Percentiles rank a stretch among this genome's conserved stretches.
These are phyloP conservation scores for Amborella trichopoda DNA, from an alignment of 164 flowering plant genomes.

Conservation along the genomic window DNA sequence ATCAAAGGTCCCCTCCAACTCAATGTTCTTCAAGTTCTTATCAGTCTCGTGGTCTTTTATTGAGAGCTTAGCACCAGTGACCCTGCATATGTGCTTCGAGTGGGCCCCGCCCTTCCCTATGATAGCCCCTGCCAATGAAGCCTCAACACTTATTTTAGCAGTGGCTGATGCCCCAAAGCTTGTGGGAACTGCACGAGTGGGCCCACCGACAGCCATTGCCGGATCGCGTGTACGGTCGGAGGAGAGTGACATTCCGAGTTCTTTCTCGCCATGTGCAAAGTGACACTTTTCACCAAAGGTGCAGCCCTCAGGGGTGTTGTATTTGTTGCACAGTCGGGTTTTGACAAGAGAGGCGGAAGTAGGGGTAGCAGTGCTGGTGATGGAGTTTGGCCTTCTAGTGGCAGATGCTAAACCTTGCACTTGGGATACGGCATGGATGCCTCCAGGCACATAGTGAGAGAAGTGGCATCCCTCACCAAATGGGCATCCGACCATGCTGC, in stretches of 20 bases:
- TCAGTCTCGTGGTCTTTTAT: conserved; percentile 59
- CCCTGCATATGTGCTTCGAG: conserved; percentile 62
- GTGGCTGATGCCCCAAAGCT: conserved; percentile 70
- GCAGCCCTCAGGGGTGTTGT: conserved; percentile 56
- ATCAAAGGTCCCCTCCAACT: conserved; percentile 71
- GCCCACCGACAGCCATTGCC: conserved; percentile 26
- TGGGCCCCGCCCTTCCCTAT: conserved; percentile 72
- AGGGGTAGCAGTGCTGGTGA: conserved; percentile 12
- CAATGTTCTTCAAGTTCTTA: conserved; percentile 55
- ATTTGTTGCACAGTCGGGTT: conserved; percentile 46
- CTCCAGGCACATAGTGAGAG: conserved; percentile 77
- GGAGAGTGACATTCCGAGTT: conserved; percentile 43
- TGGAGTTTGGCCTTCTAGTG: conserved; percentile 5
- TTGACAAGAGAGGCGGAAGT: conserved; percentile 37
- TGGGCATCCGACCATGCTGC: conserved; percentile 79
- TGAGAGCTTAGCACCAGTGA: conserved; percentile 61
- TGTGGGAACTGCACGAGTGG: conserved; percentile 25
- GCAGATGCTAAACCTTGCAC: too few species aligned
- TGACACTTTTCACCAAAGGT: conserved; percentile 65
- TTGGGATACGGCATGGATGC: conserved; percentile 52
- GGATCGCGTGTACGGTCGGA: conserved; percentile 31
- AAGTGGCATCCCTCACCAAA: conserved; percentile 92
- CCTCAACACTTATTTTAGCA: conserved; percentile 68
- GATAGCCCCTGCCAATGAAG: conserved; percentile 64
- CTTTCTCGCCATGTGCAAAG: conserved; percentile 70